phyloP scores from a whole-genome alignment of 2,329 filamentous ascomycete species.

The Coniochaeta prunicola region DNA sequence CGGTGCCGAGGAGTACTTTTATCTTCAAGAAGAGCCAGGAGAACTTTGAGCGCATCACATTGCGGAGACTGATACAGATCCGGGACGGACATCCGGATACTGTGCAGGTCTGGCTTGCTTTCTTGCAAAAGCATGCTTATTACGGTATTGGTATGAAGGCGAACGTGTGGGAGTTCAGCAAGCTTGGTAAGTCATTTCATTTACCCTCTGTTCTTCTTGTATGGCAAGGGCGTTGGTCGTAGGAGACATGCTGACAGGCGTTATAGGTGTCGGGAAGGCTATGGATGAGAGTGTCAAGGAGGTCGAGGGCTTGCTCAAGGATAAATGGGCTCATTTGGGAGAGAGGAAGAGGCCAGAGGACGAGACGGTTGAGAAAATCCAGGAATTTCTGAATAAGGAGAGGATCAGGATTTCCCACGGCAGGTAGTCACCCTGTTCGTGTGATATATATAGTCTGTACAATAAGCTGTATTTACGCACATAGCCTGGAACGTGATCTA shows the following conservation, averaged over 20 bases:
- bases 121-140: constrained; percentile 84
- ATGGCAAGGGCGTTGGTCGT: not conserved
- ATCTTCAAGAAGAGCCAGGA: constrained; percentile 97
- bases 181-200: constrained; percentile 48
- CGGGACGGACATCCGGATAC: constrained; percentile 84
- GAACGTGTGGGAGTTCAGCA: constrained; percentile 85
- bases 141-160: constrained; percentile 99
- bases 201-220: constrained; percentile 1
- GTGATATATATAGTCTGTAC: constrained; percentile 7
- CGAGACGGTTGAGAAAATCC: constrained; percentile 46
- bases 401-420: constrained; percentile 27
- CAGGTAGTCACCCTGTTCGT: constrained; percentile 8
- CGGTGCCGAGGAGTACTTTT: constrained; percentile 81
- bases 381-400: constrained; percentile 48
- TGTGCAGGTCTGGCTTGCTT: constrained; percentile 88
- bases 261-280: constrained; percentile 39
- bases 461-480: not conserved
- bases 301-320: constrained; percentile 33
- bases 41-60: constrained; percentile 90
- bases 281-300: constrained; percentile 42
- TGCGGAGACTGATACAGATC: constrained; percentile 83
- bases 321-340: constrained; percentile 49
- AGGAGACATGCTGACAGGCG: constrained; percentile 7
- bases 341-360: constrained; percentile 41
- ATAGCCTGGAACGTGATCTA: not conserved